Evolutionary conservation across 208 protist genomes (phyloP).

Genomic region (Giardia muris): DNA sequence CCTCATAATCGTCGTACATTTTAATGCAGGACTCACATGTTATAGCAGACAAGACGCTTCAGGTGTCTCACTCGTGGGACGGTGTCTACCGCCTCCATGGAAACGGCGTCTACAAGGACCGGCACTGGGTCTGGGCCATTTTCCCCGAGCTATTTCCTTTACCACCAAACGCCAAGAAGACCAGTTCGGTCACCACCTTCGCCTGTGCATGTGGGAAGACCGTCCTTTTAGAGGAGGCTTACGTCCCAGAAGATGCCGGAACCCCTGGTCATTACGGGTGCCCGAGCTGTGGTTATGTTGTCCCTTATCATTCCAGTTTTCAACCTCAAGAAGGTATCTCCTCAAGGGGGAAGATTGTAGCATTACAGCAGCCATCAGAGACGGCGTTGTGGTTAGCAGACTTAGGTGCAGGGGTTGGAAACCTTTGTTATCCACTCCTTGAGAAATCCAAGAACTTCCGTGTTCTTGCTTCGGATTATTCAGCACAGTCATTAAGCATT

Average conservation of each 20-base stretch:
- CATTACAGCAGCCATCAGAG: neutral
- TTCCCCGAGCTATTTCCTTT: neutral
- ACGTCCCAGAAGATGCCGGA: neutral
- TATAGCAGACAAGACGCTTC: no score
- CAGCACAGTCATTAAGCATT: neutral
- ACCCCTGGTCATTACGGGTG: neutral
- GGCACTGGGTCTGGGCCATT: neutral
- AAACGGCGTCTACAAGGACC: neutral
- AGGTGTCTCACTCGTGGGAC: neutral
- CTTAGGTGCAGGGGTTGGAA: neutral
- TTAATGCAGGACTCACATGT: no score
- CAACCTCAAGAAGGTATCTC: neutral
- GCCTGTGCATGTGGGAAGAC: neutral
- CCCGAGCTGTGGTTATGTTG: neutral
- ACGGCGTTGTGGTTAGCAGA: neutral
- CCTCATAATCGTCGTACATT: neutral
- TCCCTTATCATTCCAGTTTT: neutral
- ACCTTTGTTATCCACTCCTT: neutral
- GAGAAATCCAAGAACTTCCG: neutral
- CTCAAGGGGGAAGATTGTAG: neutral
- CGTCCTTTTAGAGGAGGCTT: neutral
- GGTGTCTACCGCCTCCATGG: neutral
- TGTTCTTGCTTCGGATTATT: neutral
- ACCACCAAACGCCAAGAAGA: neutral
- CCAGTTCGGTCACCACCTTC: neutral